Conservation (phyloP, 2,329 filamentous ascomycete genomes). For the Xylaria sp. region DNA sequence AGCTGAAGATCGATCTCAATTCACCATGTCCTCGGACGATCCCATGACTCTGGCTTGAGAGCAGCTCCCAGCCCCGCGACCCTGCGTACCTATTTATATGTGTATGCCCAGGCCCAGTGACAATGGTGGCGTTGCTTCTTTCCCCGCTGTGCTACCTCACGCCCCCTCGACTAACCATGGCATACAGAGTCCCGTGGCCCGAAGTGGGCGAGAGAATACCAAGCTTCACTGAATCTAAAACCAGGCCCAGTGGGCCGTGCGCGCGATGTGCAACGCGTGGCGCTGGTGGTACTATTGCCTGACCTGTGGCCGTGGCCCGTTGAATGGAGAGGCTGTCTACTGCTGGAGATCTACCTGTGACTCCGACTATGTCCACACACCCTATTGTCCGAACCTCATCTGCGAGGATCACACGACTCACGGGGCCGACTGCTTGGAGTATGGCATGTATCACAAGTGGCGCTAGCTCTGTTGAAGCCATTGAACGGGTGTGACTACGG, state of each 20-base stretch:
- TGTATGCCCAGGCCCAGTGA: not conserved
- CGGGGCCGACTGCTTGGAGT: constrained; percentile 21
- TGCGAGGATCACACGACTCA: constrained; percentile 19
- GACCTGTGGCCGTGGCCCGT: constrained; percentile 23
- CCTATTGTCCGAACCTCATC: constrained; percentile 22
- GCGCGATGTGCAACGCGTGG: constrained; percentile 23
- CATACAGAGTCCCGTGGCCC: not conserved
- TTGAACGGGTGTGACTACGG: not conserved
- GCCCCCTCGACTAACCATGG: not conserved
- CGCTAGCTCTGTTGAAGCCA: not conserved
- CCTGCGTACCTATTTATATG: not conserved
- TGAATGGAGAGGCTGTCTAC: constrained; percentile 20
- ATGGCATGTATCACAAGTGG: constrained; percentile 23
- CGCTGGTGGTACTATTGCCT: constrained; percentile 27
- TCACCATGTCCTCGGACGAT: constrained; percentile 5
- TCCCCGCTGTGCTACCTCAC: not conserved
- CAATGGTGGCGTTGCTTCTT: constrained; percentile 3
- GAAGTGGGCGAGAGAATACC: not conserved
- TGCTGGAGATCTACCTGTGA: constrained; percentile 24
- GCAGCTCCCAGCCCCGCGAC: not conserved
- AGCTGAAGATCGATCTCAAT: not conserved
- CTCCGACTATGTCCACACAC: constrained; percentile 21
- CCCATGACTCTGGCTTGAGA: constrained; percentile 5
- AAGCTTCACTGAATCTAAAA: not conserved
- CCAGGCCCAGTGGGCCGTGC: not conserved